Evolutionary conservation across 306 rosid species (phyloP).

Genomic region (Lotus japonicus): DNA sequence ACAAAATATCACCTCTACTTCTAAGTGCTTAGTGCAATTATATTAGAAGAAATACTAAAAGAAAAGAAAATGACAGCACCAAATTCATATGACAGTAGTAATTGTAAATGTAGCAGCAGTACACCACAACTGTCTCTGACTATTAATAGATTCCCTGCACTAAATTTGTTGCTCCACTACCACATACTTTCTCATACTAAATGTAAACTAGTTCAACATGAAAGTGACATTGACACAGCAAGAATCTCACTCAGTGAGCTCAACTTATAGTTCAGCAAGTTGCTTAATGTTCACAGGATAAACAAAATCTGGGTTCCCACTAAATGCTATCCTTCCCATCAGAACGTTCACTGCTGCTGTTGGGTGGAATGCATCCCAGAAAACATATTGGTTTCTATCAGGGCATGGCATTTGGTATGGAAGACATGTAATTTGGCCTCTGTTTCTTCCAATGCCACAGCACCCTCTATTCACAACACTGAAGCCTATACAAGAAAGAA

Average conservation of each 20-base stretch:
- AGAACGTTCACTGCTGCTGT: constrained; percentile 72
- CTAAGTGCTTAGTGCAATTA: background rate
- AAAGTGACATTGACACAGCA: background rate
- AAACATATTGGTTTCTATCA: constrained; percentile 57
- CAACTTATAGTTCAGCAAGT: constrained; percentile 55
- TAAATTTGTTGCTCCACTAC: background rate
- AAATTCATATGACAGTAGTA: background rate
- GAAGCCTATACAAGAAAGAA: constrained; percentile 38
- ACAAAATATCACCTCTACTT: too few relatives aligned
- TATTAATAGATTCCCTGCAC: background rate
- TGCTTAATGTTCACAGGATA: constrained; percentile 60
- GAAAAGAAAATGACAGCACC: background rate
- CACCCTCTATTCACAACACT: constrained; percentile 59
- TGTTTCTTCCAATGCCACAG: constrained; percentile 85
- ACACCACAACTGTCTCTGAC: background rate
- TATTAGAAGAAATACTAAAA: background rate
- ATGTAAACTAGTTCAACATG: background rate
- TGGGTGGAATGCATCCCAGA: constrained; percentile 97
- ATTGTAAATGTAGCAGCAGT: background rate
- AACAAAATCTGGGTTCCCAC: constrained; percentile 39
- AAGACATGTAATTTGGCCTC: constrained; percentile 86
- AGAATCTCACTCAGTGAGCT: background rate
- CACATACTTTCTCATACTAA: background rate
- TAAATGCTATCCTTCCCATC: constrained; percentile 62
- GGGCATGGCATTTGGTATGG: constrained; percentile 77